Evolutionary conservation across 179 eudicot genomes (phyloP), one percentile per base, ranked within the genome.

Genomic region (Camellia oleifera): DNA sequence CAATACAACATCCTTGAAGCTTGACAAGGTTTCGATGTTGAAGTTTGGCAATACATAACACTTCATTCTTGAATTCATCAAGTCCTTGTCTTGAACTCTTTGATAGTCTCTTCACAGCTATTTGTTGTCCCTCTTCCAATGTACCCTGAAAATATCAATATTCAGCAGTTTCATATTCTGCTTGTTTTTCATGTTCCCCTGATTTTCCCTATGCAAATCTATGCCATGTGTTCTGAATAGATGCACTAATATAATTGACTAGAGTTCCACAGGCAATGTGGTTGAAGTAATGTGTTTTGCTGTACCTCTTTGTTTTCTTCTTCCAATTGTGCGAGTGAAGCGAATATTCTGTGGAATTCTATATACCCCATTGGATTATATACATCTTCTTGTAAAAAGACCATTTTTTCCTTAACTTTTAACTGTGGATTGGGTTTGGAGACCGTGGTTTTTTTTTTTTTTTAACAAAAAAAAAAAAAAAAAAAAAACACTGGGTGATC

Each of bases 1-100:
- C 70, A 61, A 82, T 80, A 78, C 89, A 88, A 50, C 87, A 88
- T 2, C 90, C 90, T 7, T 84, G 57, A 68, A 82, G 82, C 53
- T 69, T 82, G 52, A 82, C 82, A 3, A 82, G 82, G 72, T 82
- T 82, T 40, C 85, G 76, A 44, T 78, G 85, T 17, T 78, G 85
- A 79, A 82, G 85, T 68, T 79, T 79, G 0, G 78, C 78, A 3
- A 80, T 80, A 23, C 79, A 82, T 23, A 69, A 60, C 3, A 83
- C 83, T 79, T 84, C 85, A 26, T 80, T 85, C 68, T 74, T 85
- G 80, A 82, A 85, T 64, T 82, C 88, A 3, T 72, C 32, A 2
- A 77, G 44, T 67, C 87, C 87, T 82, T 85, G 87, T 12, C 69
- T 76, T 1, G 88, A 85, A 67, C 71, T 53, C 50, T 74, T 80